These are phyloP conservation scores for Capsaspora owczarzaki DNA, from an alignment of 78 protist species.

Conservation along the genomic window DNA sequence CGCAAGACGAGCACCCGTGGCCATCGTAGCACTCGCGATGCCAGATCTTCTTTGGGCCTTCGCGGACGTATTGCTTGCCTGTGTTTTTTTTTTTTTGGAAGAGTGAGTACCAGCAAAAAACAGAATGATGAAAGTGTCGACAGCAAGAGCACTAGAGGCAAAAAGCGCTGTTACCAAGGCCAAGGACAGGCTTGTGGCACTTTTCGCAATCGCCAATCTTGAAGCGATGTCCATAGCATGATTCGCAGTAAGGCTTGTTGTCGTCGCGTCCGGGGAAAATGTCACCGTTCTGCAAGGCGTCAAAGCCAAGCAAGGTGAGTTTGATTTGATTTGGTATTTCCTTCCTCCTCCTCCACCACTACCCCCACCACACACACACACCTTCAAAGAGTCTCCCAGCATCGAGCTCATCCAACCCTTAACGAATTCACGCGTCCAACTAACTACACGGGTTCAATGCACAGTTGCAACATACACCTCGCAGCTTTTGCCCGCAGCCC, in stretches of 20 bases:
- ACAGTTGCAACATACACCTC: background rate
- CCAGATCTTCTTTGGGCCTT: background rate
- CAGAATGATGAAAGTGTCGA: too few relatives aligned
- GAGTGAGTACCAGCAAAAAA: too few relatives aligned
- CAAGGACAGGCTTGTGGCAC: background rate
- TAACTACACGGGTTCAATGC: background rate
- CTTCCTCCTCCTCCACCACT: too few relatives aligned
- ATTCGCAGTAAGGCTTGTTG: background rate
- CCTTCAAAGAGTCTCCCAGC: background rate
- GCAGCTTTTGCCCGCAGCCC: background rate
- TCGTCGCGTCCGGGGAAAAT: background rate
- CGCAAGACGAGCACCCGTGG: background rate
- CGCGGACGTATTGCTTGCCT: background rate
- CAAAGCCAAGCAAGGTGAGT: too few relatives aligned
- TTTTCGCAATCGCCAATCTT: background rate
- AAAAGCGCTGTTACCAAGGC: background rate
- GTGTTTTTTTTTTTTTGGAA: too few relatives aligned
- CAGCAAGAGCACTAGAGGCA: background rate
- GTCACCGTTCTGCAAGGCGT: background rate
- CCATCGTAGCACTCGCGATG: background rate
- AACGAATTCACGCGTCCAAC: background rate
- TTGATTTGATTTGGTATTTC: too few relatives aligned
- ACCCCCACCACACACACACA: too few relatives aligned
- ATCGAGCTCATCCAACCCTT: background rate
- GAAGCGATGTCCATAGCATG: background rate